Percentiles rank a stretch among this genome's conserved stretches.
Evolutionary conservation across 2,329 filamentous ascomycete genomes (phyloP).

Genomic region (Knoxdaviesia proteae): DNA sequence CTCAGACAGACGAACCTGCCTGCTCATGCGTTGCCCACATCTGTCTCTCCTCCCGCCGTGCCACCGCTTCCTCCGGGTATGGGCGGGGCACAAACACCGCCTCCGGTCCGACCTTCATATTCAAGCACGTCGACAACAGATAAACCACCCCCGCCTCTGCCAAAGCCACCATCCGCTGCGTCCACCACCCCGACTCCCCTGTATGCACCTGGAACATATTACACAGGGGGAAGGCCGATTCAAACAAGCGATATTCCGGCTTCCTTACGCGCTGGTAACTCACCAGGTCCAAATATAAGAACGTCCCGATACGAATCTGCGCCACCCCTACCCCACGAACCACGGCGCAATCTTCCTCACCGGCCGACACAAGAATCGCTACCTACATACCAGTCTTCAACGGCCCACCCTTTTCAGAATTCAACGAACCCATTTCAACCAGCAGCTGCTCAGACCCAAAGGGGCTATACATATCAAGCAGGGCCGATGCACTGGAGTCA

Average conservation of each 20-base stretch:
- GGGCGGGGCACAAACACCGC: slow-evolving; percentile 29
- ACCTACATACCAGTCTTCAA: background rate
- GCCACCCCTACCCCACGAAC: slow-evolving; percentile 17
- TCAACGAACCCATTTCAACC: background rate
- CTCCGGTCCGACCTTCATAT: slow-evolving; percentile 8
- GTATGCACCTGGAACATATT: background rate
- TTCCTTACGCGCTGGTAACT: background rate
- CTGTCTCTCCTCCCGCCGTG: slow-evolving; percentile 36
- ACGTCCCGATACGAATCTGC: slow-evolving; percentile 25
- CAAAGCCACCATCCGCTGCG: background rate
- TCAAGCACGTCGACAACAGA: background rate
- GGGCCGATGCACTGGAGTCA: no score
- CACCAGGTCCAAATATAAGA: background rate
- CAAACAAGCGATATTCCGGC: background rate
- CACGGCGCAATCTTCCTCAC: background rate
- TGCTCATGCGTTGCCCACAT: background rate
- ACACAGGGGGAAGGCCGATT: background rate
- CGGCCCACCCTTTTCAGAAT: background rate
- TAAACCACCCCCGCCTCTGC: background rate
- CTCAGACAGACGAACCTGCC: slow-evolving; percentile 20
- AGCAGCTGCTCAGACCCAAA: background rate
- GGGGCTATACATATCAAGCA: background rate
- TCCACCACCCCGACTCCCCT: background rate
- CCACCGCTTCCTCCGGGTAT: slow-evolving; percentile 52
- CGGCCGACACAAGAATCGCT: background rate